phyloP scores from a whole-genome alignment of 73 alveolate species.

The Tetrahymena elliotti region DNA sequence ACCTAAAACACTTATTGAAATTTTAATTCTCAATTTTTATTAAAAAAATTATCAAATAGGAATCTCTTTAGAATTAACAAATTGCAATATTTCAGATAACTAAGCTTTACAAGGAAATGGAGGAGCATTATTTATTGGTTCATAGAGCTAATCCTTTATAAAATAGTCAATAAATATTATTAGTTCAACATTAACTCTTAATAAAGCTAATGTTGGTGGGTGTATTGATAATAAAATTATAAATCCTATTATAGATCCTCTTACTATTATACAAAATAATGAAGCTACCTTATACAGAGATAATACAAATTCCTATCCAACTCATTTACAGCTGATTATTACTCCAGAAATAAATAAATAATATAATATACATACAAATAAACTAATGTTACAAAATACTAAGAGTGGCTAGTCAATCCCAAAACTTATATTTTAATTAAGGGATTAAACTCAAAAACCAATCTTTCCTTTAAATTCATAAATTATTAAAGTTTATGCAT shows the following conservation, averaged over 20 bases:
- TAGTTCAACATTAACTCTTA: not conserved
- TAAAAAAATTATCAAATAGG: too few relatives aligned
- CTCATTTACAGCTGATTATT: not conserved
- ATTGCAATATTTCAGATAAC: not conserved
- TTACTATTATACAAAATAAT: not conserved
- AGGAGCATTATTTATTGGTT: not conserved
- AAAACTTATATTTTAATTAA: not conserved
- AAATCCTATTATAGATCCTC: not conserved
- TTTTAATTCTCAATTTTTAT: too few relatives aligned
- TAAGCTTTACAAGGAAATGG: not conserved
- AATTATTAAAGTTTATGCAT: not conserved
- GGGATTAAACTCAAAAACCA: not conserved
- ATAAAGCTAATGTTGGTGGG: not conserved
- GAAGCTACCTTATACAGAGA: not conserved
- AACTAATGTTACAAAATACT: not conserved
- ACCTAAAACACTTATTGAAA: not conserved
- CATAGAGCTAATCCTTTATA: not conserved
- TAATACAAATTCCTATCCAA: not conserved
- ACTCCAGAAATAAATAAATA: not conserved
- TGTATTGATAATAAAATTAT: not conserved
- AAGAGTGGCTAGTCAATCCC: not conserved
- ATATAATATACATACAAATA: not conserved
- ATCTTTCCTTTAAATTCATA: not conserved
- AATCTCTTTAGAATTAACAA: not conserved
- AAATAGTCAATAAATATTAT: not conserved